phyloP scores from a whole-genome alignment of 2,329 filamentous ascomycete species.

The Ophiocordyceps camponoti-leonardi region DNA sequence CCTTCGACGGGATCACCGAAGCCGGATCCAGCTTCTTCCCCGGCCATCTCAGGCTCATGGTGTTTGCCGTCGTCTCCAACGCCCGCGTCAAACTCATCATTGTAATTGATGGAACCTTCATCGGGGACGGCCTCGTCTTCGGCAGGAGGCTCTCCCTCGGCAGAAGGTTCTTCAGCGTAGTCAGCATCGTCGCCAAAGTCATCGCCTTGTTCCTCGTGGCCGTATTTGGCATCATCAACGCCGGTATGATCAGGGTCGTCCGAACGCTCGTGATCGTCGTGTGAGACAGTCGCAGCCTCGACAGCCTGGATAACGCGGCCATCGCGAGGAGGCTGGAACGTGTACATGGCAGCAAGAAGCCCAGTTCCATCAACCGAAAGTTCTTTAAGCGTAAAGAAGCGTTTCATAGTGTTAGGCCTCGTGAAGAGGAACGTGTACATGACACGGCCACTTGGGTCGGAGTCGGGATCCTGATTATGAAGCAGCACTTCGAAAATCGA shows the following conservation, averaged over 20 bases:
- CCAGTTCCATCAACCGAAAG: constrained; percentile 23
- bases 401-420: constrained; percentile 19
- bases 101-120: background rate
- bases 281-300: background rate
- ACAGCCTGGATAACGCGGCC: background rate
- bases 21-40: background rate
- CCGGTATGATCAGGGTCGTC: background rate
- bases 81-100: background rate
- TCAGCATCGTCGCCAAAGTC: background rate
- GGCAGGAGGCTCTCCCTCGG: background rate
- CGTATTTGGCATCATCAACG: background rate
- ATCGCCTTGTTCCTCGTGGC: background rate
- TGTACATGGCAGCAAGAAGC: constrained; percentile 21
- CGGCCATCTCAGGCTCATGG: background rate
- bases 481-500: constrained; percentile 24
- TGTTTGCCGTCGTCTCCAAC: background rate
- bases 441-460: constrained; percentile 10
- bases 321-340: constrained; percentile 15
- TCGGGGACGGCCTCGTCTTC: background rate
- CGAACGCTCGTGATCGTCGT: background rate
- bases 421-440: constrained; percentile 26
- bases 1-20: background rate
- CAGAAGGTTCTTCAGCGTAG: background rate
- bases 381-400: constrained; percentile 11
- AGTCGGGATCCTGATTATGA: constrained; percentile 24